Evolutionary conservation across 1,284 basidiomycete species (phyloP).

Genomic region (Cryptococcus sp.): DNA sequence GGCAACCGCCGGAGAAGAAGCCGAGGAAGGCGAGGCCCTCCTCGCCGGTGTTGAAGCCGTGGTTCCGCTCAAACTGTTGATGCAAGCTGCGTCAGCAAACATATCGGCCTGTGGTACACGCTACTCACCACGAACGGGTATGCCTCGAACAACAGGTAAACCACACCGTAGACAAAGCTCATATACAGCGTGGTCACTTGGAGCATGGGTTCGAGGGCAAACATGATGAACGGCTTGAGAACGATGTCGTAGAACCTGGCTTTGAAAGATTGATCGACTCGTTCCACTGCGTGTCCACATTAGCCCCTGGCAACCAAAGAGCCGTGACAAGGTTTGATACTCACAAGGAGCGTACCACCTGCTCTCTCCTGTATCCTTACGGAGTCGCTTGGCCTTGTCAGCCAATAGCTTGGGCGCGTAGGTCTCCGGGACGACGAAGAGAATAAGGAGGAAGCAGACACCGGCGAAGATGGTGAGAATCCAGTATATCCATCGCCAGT

Average conservation of each 20-base stretch:
- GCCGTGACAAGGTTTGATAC: slow-evolving; percentile 8
- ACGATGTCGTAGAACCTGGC: slow-evolving; percentile 53
- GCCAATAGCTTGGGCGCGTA: slow-evolving; percentile 57
- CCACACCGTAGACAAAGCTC: slow-evolving; percentile 48
- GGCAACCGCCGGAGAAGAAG: slow-evolving; percentile 51
- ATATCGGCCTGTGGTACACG: background rate
- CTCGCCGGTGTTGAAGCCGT: slow-evolving; percentile 53
- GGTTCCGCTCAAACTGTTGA: slow-evolving; percentile 44
- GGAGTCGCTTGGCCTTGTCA: slow-evolving; percentile 53
- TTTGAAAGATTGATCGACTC: slow-evolving; percentile 22
- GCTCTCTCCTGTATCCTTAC: slow-evolving; percentile 63
- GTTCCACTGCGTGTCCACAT: slow-evolving; percentile 27
- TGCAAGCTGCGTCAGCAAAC: background rate
- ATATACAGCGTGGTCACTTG: slow-evolving; percentile 67
- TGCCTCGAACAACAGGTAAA: slow-evolving; percentile 47
- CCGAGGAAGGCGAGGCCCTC: slow-evolving; percentile 55
- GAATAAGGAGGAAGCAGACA: slow-evolving; percentile 48
- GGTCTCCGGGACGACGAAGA: slow-evolving; percentile 74
- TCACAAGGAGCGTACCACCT: slow-evolving; percentile 57
- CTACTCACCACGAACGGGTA: slow-evolving; percentile 49
- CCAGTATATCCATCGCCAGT: slow-evolving; percentile 62
- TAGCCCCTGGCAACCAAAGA: too few species aligned
- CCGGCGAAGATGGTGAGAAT: slow-evolving; percentile 62
- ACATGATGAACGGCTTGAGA: slow-evolving; percentile 63
- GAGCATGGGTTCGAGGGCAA: slow-evolving; percentile 73